phyloP scores from a whole-genome alignment of 208 protist species.

The Leptomonas pyrrhocoris region DNA sequence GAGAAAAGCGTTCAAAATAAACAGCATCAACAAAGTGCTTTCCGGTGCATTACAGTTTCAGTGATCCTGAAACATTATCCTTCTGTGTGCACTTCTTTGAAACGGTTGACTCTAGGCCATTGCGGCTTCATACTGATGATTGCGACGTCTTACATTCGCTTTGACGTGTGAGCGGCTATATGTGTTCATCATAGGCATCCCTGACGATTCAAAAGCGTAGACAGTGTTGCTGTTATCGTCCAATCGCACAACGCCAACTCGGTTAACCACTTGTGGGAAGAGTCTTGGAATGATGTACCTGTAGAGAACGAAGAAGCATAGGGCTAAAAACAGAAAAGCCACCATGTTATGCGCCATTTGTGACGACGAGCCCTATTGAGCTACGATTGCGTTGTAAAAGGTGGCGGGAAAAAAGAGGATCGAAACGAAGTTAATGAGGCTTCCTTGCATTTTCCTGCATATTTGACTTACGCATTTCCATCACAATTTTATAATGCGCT shows the following conservation, averaged over 20 bases:
- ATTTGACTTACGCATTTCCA: too few species aligned
- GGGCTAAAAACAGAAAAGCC: slow-evolving; percentile 26
- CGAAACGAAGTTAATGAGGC: too few species aligned
- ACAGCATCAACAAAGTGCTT: too few species aligned
- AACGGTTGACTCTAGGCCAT: slow-evolving; percentile 18
- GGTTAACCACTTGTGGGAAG: slow-evolving; percentile 40
- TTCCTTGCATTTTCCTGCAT: too few species aligned
- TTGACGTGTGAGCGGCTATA: slow-evolving; percentile 46
- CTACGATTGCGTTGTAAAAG: too few species aligned
- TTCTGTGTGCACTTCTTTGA: too few species aligned
- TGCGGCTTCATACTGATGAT: slow-evolving; percentile 42
- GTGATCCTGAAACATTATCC: not conserved
- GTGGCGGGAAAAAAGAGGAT: too few species aligned
- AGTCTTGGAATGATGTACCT: slow-evolving; percentile 47
- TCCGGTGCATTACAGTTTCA: too few species aligned
- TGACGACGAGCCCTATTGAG: not conserved
- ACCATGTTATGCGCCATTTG: slow-evolving; percentile 19
- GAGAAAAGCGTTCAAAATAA: too few species aligned
- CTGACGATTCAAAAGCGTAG: slow-evolving; percentile 39
- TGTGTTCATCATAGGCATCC: slow-evolving; percentile 38
- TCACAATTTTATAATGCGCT: too few species aligned
- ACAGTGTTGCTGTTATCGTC: slow-evolving; percentile 29
- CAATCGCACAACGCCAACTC: slow-evolving; percentile 32
- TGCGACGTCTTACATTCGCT: slow-evolving; percentile 38
- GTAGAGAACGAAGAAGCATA: slow-evolving; percentile 41